phyloP scores from a whole-genome alignment of 306 rosid species.

The Lathyrus sativus region DNA sequence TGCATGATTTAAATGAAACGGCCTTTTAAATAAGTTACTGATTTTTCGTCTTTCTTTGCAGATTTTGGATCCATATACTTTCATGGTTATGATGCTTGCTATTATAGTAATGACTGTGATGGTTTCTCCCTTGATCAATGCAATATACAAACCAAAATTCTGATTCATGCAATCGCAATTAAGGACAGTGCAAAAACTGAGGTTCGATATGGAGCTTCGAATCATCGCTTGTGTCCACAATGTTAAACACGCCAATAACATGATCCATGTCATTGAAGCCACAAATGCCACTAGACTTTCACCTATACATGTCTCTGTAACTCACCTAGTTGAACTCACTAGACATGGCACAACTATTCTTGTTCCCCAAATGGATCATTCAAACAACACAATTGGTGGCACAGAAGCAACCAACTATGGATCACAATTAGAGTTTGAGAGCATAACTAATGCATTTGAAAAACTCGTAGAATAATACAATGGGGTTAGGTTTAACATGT shows the following conservation, averaged over 20 bases:
- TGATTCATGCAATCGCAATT: slow-evolving; percentile 24
- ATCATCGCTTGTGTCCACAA: slow-evolving; percentile 39
- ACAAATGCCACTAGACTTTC: slow-evolving; percentile 31
- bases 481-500: slow-evolving; percentile 29
- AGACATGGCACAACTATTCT: slow-evolving; percentile 40
- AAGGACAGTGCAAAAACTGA: slow-evolving; percentile 37
- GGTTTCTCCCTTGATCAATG: slow-evolving; percentile 37
- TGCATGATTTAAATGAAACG: neutral
- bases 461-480: neutral
- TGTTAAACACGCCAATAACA: slow-evolving; percentile 20
- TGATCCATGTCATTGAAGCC: slow-evolving; percentile 37
- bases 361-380: slow-evolving; percentile 23
- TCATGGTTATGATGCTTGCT: slow-evolving; percentile 24
- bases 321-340: slow-evolving; percentile 41
- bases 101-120: slow-evolving; percentile 32
- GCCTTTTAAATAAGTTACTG: neutral
- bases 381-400: neutral
- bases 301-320: slow-evolving; percentile 37
- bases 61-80: slow-evolving; percentile 26
- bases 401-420: neutral
- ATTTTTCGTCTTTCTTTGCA: neutral
- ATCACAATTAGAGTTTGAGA: slow-evolving; percentile 31
- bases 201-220: slow-evolving; percentile 38
- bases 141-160: slow-evolving; percentile 38
- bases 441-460: slow-evolving; percentile 26